Conservation (phyloP, 2,329 filamentous ascomycete genomes). For the Venturia pyrina region DNA sequence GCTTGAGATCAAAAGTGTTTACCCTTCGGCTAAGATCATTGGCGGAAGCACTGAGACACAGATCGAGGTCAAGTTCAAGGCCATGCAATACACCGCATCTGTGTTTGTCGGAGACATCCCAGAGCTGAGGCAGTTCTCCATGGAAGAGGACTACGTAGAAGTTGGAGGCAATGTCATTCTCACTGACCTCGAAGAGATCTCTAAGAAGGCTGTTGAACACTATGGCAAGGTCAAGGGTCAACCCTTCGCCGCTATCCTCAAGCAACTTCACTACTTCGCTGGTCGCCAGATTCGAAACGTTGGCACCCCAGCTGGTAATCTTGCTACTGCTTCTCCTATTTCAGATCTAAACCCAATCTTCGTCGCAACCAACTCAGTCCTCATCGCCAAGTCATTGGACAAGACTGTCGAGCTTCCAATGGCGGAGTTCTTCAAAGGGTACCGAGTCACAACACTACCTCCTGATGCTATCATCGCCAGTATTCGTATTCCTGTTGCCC, state of each 20-base stretch:
- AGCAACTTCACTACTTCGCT: slow-evolving; percentile 90
- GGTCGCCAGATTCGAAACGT: slow-evolving; percentile 94
- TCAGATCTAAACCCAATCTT: slow-evolving; percentile 94
- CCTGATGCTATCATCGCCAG: slow-evolving; percentile 75
- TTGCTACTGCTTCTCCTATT: slow-evolving; percentile 90
- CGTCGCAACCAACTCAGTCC: slow-evolving; percentile 70
- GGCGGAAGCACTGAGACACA: slow-evolving; percentile 95
- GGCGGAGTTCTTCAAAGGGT: slow-evolving; percentile 85
- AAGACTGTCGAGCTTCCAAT: slow-evolving; percentile 80
- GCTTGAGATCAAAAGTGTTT: slow-evolving; percentile 78
- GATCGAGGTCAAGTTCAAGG: slow-evolving; percentile 98
- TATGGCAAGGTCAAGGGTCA: slow-evolving; percentile 66
- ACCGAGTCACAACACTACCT: slow-evolving; percentile 72
- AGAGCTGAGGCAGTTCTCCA: slow-evolving; percentile 71
- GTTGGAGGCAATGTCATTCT: slow-evolving; percentile 88
- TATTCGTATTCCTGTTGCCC: slow-evolving; percentile 72
- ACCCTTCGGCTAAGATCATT: slow-evolving; percentile 85
- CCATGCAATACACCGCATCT: slow-evolving; percentile 77
- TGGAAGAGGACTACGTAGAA: slow-evolving; percentile 74
- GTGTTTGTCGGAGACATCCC: slow-evolving; percentile 90
- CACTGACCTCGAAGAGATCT: slow-evolving; percentile 82
- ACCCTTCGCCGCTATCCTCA: slow-evolving; percentile 81
- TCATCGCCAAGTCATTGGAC: slow-evolving; percentile 68
- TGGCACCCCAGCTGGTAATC: slow-evolving; percentile 89
- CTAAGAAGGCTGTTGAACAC: slow-evolving; percentile 64